Conservation (phyloP, 2,329 filamentous ascomycete species). For the Penicillium occitanis region DNA sequence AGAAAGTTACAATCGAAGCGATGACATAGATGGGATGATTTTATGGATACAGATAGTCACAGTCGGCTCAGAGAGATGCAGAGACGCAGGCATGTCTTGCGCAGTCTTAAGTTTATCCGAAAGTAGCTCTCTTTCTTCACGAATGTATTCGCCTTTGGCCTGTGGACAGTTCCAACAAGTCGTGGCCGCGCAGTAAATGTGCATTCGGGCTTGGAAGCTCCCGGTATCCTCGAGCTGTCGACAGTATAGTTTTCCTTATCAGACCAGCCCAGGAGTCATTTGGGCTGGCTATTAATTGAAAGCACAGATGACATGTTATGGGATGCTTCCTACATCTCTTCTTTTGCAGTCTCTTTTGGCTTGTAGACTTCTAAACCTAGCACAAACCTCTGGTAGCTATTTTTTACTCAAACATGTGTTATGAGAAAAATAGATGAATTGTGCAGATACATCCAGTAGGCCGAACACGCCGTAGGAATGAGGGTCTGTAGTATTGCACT, state of each 20-base stretch:
- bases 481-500: too few species aligned
- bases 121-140: not conserved
- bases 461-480: not conserved
- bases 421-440: not conserved
- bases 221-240: not conserved
- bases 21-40: not conserved
- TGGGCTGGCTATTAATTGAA: not conserved
- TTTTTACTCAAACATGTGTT: not conserved
- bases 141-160: not conserved
- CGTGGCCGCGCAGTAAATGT: not conserved
- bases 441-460: not conserved
- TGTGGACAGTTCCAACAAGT: not conserved
- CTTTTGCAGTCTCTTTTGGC: not conserved
- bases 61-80: too few species aligned
- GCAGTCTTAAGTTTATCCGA: not conserved
- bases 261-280: not conserved
- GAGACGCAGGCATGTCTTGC: not conserved
- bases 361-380: not conserved
- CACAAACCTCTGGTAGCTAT: not conserved
- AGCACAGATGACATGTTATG: not conserved
- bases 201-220: not conserved
- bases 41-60: not conserved
- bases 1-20: not conserved
- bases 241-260: not conserved
- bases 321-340: not conserved